Percentiles rank a stretch among this genome's conserved stretches.
These are phyloP conservation scores for Delonix regia DNA, from an alignment of 306 rosid genomes.

Conservation along the genomic window DNA sequence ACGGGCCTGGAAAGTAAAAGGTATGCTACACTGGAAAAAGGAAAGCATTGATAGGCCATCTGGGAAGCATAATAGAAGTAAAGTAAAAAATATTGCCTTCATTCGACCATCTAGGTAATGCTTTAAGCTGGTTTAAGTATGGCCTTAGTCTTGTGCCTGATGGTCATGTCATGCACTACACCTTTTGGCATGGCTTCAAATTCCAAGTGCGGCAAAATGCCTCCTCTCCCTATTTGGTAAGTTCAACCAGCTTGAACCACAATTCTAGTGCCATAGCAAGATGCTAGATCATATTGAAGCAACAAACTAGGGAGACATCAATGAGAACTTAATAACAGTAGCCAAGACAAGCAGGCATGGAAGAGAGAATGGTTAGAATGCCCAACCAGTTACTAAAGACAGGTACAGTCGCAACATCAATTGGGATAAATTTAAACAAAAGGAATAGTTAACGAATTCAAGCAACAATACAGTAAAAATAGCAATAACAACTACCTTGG, in stretches of 20 bases:
- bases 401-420: not conserved
- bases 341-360: not conserved
- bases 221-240: too few species aligned
- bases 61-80: too few species aligned
- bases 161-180: too few species aligned
- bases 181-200: too few species aligned
- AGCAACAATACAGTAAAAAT: not conserved
- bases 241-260: too few species aligned
- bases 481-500: slow-evolving; percentile 40
- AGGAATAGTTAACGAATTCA: not conserved
- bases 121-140: too few species aligned
- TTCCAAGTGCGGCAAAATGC: too few species aligned
- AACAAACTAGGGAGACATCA: not conserved
- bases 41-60: not conserved
- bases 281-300: not conserved
- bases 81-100: too few species aligned
- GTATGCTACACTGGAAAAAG: not conserved
- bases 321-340: not conserved
- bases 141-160: too few species aligned
- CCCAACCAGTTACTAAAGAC: not conserved
- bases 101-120: too few species aligned
- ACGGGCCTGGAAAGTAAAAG: not conserved
- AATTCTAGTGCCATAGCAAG: too few species aligned
- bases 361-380: not conserved
- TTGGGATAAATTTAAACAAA: not conserved